These are phyloP conservation scores for Omphalea diandra DNA, from an alignment of 441 rosid species.

Conservation along the genomic window DNA sequence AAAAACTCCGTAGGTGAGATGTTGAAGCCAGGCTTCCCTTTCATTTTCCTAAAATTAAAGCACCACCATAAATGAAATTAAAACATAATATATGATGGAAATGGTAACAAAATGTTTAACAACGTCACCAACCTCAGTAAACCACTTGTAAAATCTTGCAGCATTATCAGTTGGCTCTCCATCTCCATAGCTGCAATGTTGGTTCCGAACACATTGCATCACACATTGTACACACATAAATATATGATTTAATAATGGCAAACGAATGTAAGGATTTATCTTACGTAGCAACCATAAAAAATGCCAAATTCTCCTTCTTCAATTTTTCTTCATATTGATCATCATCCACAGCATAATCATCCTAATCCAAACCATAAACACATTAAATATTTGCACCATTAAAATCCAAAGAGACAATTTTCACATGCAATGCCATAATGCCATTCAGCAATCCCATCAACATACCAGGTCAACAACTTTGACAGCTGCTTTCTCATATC, in stretches of 20 bases:
- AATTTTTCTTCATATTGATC: conserved; percentile 73
- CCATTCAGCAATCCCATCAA: conserved; percentile 6
- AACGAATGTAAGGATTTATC: conserved; percentile 22
- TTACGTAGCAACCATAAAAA: conserved; percentile 90
- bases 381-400: not conserved
- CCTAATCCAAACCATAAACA: conserved; percentile 42
- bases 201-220: conserved; percentile 19
- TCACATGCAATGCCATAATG: not conserved
- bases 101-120: not conserved
- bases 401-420: not conserved
- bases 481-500: conserved; percentile 82
- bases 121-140: conserved; percentile 66
- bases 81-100: not conserved
- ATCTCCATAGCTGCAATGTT: conserved; percentile 75
- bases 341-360: conserved; percentile 84
- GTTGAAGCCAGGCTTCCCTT: conserved; percentile 58
- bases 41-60: conserved; percentile 54
- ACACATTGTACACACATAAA: conserved; percentile 8
- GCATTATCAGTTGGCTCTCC: conserved; percentile 99
- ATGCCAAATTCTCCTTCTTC: conserved; percentile 67
- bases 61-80: conserved; percentile 2
- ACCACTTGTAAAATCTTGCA: conserved; percentile 93
- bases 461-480: conserved; percentile 88
- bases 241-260: conserved; percentile 11
- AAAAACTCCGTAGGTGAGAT: conserved; percentile 68